Percentiles rank a stretch among this genome's conserved stretches.
Conservation (phyloP, 805 yeast species). For the Metschnikowia picachoensis region DNA sequence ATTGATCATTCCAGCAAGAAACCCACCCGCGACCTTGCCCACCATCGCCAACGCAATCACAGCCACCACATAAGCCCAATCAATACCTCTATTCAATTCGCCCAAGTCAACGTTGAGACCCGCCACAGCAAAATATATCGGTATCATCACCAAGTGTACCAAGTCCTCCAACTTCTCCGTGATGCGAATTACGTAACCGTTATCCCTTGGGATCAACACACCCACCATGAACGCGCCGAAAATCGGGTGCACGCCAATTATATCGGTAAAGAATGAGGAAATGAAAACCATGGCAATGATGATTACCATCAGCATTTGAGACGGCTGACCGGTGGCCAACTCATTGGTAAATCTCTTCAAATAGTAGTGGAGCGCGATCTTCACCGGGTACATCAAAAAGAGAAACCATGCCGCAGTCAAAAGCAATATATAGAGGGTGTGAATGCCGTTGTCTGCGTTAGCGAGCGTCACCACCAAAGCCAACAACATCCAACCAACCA, state of each 20-base stretch:
- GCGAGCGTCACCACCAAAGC: conserved; percentile 77
- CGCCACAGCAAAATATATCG: conserved; percentile 75
- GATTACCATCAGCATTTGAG: conserved; percentile 55
- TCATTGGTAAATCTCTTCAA: conserved; percentile 49
- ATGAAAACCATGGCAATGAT: conserved; percentile 54
- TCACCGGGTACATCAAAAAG: conserved; percentile 54
- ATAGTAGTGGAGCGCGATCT: conserved; percentile 43
- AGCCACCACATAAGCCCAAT: conserved; percentile 77
- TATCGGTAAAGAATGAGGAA: conserved; percentile 76
- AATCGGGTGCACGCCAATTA: conserved; percentile 82
- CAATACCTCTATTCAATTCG: conserved; percentile 56
- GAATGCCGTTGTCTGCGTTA: conserved; percentile 64
- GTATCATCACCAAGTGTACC: conserved; percentile 66
- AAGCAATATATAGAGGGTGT: conserved; percentile 64
- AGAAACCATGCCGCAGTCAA: conserved; percentile 69
- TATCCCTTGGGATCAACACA: conserved; percentile 69
- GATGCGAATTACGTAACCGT: conserved; percentile 63
- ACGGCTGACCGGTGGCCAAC: conserved; percentile 55
- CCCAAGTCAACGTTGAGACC: conserved; percentile 72
- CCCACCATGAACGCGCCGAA: conserved; percentile 84
- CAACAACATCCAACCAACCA: conserved; percentile 75
- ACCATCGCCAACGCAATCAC: conserved; percentile 62
- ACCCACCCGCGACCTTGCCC: conserved; percentile 67
- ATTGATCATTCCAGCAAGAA: conserved; percentile 55
- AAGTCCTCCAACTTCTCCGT: conserved; percentile 77